phyloP scores from a whole-genome alignment of 768 basidiomycete genomes.

The Pholiota microspora region DNA sequence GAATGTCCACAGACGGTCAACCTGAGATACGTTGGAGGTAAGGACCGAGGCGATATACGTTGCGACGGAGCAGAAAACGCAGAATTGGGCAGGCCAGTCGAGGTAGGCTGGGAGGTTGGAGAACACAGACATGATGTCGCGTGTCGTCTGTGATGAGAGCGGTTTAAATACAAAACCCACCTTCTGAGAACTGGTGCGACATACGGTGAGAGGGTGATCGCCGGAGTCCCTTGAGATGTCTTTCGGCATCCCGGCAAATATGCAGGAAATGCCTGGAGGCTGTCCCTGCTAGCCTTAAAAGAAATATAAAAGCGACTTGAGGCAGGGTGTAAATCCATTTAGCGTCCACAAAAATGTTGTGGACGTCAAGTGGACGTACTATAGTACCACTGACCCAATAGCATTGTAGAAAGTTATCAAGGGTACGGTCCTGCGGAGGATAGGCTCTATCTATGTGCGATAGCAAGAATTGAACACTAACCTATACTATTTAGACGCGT shows the following conservation, averaged over 20 bases:
- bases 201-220: background rate
- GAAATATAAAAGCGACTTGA: no score
- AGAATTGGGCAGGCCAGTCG: slow-evolving; percentile 66
- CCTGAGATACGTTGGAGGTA: slow-evolving; percentile 82
- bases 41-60: slow-evolving; percentile 63
- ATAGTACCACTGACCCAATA: no score
- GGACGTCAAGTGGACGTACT: no score
- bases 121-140: slow-evolving; percentile 23
- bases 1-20: slow-evolving; percentile 82
- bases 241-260: background rate
- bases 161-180: background rate
- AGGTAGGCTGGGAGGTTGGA: slow-evolving; percentile 35
- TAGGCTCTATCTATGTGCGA: no score
- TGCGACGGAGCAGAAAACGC: slow-evolving; percentile 39
- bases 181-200: background rate
- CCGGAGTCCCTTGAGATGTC: background rate
- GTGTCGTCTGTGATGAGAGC: background rate
- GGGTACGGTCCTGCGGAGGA: no score
- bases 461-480: no score
- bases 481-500: no score
- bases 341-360: no score
- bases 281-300: no score
- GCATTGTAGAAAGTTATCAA: no score
- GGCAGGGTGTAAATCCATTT: no score
- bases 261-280: no score